phyloP scores from a whole-genome alignment of 1,284 basidiomycete species.

The Sphaerobolus stellatus region DNA sequence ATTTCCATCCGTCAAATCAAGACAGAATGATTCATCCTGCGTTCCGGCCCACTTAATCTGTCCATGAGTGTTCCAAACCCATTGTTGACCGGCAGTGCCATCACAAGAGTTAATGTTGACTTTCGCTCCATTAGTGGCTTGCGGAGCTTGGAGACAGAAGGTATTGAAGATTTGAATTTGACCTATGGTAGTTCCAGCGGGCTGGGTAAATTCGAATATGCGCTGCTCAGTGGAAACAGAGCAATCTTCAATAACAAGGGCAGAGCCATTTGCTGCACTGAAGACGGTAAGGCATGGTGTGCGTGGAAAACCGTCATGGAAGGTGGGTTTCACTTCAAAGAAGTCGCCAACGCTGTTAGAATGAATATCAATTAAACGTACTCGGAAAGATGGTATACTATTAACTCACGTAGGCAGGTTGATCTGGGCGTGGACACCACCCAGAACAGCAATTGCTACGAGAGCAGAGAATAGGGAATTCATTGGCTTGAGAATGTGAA shows the following conservation, averaged over 20 bases:
- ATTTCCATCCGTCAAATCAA: slow-evolving; percentile 45
- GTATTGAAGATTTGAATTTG: slow-evolving; percentile 41
- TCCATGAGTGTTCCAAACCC: slow-evolving; percentile 44
- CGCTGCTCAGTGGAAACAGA: slow-evolving; percentile 40
- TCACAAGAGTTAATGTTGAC: slow-evolving; percentile 47
- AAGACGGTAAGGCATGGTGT: slow-evolving; percentile 50
- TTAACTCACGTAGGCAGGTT: too few species aligned
- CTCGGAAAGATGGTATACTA: too few species aligned
- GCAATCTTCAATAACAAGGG: slow-evolving; percentile 45
- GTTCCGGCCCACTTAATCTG: slow-evolving; percentile 45
- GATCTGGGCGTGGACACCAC: too few species aligned
- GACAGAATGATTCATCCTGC: slow-evolving; percentile 46
- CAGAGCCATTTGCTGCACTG: slow-evolving; percentile 45
- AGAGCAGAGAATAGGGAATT: too few species aligned
- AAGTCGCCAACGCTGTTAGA: too few species aligned
- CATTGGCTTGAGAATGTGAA: too few species aligned
- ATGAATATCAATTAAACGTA: too few species aligned
- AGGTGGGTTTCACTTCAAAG: too few species aligned
- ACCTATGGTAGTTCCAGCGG: slow-evolving; percentile 45
- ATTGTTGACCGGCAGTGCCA: slow-evolving; percentile 39
- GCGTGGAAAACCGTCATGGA: too few species aligned
- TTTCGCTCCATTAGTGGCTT: slow-evolving; percentile 44
- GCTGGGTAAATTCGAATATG: too few species aligned
- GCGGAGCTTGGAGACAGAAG: slow-evolving; percentile 50
- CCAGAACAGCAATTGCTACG: too few species aligned